Evolutionary conservation across 768 basidiomycete genomes (phyloP), one percentile per base, ranked within the genome.

Genomic region (Gautieria morchelliformis): DNA sequence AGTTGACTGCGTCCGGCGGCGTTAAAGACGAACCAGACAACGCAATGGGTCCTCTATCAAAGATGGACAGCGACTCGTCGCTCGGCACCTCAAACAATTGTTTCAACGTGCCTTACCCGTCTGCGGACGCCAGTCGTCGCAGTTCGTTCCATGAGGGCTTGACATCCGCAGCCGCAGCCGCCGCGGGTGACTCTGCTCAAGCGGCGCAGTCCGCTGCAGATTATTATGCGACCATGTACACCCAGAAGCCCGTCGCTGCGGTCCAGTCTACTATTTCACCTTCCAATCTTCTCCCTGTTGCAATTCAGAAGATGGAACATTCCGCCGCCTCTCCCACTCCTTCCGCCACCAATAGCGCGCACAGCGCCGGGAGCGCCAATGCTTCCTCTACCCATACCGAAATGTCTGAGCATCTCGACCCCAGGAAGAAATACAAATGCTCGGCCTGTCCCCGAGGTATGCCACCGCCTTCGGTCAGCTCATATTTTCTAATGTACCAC

Each of bases 361-460:
- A 49, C 11, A 49, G 48, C 22, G 48, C 32, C 32, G 48, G 19
- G 30, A 52, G 51, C 33, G 15, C 4, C 35, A n/a, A 35, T 40
- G 10, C 27, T 84, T 33, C 58, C 12, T 76, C 78, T 42, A 65
- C 78, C 2, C 78, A 78, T 33, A 37, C 81, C 32, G 69, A 71
- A 19, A 65, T 67, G 41, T 19, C 61, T n/a, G 60, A 56, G 14
- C 81, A 79, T 62, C 75, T 75, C 15, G 88, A 89, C 60, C 78
- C 84, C 9, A 81, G 85, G 65, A 87, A 85, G 70, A 89, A 86
- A 64, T 90, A 90, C 67, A 84, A 80, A 64, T 93, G 90, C 65
- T 68, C 78, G 11, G 75, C 75, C 27, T 93, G 90, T 67, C 84
- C 85, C 19, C 75, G 89, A 73, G 81, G 89, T 90, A 64, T 56